These are phyloP conservation scores for Neurospora pannonica DNA, from an alignment of 495 filamentous ascomycete genomes.

Conservation along the genomic window DNA sequence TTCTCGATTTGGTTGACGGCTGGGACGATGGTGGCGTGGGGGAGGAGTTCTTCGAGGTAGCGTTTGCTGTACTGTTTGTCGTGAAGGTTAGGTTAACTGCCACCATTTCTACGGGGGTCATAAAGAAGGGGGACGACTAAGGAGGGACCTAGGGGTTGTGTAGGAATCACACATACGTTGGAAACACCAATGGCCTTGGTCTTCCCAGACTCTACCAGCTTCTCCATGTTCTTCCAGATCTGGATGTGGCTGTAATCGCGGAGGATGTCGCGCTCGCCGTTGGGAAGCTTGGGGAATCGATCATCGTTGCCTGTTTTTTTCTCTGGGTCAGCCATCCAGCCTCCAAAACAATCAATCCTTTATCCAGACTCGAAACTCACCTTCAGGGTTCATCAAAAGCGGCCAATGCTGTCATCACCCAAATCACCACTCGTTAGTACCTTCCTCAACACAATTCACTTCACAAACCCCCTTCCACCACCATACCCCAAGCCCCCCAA, in stretches of 20 bases:
- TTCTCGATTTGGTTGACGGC: slow-evolving; percentile 93
- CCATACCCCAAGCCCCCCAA: background rate
- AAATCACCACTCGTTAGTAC: slow-evolving; percentile 20
- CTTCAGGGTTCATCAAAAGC: slow-evolving; percentile 68
- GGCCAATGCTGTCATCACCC: slow-evolving; percentile 55
- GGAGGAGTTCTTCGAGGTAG: slow-evolving; percentile 65
- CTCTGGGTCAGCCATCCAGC: background rate
- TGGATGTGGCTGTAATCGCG: slow-evolving; percentile 55
- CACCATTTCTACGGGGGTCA: background rate
- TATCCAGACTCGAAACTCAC: slow-evolving; percentile 21
- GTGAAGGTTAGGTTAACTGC: background rate
- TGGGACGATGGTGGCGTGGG: slow-evolving; percentile 54
- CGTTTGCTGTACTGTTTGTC: slow-evolving; percentile 48
- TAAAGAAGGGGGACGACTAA: too few species aligned
- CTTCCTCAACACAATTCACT: background rate
- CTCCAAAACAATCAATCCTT: background rate
- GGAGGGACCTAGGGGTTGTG: background rate
- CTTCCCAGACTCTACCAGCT: slow-evolving; percentile 57
- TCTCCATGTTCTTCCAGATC: slow-evolving; percentile 77
- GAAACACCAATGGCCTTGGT: slow-evolving; percentile 70
- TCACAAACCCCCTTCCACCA: background rate
- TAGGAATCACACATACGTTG: slow-evolving; percentile 41
- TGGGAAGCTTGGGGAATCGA: slow-evolving; percentile 60
- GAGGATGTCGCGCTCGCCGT: slow-evolving; percentile 62
- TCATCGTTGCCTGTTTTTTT: slow-evolving; percentile 55